These are phyloP conservation scores for Acrocalymma vagum DNA, from an alignment of 2,329 filamentous ascomycete species.

Conservation along the genomic window DNA sequence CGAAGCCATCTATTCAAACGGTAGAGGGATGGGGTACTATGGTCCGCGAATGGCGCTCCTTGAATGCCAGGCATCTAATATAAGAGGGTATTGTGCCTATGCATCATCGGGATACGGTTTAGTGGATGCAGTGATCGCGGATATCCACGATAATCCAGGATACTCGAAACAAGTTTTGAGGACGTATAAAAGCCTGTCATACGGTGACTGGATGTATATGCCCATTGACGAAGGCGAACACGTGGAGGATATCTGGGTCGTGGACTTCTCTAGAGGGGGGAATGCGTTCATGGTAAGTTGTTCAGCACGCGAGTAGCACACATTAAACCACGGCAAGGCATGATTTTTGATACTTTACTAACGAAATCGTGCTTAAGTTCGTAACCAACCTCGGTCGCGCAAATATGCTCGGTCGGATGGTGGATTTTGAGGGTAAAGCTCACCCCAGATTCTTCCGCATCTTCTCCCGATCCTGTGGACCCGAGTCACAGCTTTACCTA, in stretches of 20 bases:
- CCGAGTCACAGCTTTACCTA: no score
- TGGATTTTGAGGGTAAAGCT: background rate
- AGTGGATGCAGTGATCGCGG: no score
- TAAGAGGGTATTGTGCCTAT: no score
- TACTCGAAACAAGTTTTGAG: background rate
- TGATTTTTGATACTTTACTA: no score
- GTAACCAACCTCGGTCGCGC: constrained; percentile 1
- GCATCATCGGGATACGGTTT: no score
- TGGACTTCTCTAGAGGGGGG: background rate
- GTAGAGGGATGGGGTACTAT: no score
- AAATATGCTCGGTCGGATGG: constrained; percentile 2
- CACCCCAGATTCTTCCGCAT: constrained; percentile 1
- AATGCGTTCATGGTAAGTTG: background rate
- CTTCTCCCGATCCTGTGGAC: constrained; percentile 3
- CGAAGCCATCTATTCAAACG: no score
- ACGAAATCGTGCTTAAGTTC: background rate
- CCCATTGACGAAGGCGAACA: constrained; percentile 1
- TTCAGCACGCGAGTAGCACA: no score
- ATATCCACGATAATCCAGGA: no score
- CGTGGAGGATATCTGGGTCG: constrained; percentile 6
- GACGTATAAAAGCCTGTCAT: background rate
- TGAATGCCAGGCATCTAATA: no score
- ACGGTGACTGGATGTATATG: constrained; percentile 5
- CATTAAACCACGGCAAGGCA: no score
- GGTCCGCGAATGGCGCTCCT: no score